phyloP scores from a whole-genome alignment of 306 rosid species.

The Canavalia ensiformis region DNA sequence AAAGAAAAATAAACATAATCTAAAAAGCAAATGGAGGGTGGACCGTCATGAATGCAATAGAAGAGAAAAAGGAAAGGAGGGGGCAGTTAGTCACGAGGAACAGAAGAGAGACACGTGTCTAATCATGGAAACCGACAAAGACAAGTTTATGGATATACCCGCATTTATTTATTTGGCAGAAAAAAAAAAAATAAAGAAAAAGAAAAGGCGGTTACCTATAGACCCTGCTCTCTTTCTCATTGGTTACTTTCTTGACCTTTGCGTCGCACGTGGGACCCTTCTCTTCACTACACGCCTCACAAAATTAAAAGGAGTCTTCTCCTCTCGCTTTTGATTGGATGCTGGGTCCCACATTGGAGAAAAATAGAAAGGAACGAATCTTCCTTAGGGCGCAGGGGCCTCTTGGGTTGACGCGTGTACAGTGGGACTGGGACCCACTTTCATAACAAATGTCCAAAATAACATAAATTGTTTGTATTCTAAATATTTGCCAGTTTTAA shows the following conservation, averaged over 20 bases:
- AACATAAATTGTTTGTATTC: neutral
- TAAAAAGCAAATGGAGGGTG: neutral
- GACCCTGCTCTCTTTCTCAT: slow-evolving; percentile 60
- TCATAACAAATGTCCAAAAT: slow-evolving; percentile 7
- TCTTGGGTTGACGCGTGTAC: slow-evolving; percentile 44
- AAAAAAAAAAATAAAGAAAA: slow-evolving; percentile 7
- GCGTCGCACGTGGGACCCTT: slow-evolving; percentile 67
- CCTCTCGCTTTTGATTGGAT: neutral
- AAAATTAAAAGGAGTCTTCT: neutral
- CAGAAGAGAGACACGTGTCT: slow-evolving; percentile 54
- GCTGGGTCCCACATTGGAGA: slow-evolving; percentile 36
- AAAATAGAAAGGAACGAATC: slow-evolving; percentile 24
- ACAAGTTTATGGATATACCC: slow-evolving; percentile 69
- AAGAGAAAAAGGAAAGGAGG: slow-evolving; percentile 22
- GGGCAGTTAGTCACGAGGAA: slow-evolving; percentile 48
- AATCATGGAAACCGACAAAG: slow-evolving; percentile 70
- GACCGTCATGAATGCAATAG: neutral
- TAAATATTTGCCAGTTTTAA: neutral
- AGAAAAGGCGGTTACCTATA: slow-evolving; percentile 61
- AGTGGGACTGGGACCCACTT: slow-evolving; percentile 12
- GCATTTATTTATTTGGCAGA: slow-evolving; percentile 37
- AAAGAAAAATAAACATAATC: no score
- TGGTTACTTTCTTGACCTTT: slow-evolving; percentile 80
- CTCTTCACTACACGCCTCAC: slow-evolving; percentile 42
- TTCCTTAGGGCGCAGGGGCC: slow-evolving; percentile 32